These are phyloP conservation scores for Plicaturopsis crispa DNA, from an alignment of 768 basidiomycete genomes.

Conservation along the genomic window DNA sequence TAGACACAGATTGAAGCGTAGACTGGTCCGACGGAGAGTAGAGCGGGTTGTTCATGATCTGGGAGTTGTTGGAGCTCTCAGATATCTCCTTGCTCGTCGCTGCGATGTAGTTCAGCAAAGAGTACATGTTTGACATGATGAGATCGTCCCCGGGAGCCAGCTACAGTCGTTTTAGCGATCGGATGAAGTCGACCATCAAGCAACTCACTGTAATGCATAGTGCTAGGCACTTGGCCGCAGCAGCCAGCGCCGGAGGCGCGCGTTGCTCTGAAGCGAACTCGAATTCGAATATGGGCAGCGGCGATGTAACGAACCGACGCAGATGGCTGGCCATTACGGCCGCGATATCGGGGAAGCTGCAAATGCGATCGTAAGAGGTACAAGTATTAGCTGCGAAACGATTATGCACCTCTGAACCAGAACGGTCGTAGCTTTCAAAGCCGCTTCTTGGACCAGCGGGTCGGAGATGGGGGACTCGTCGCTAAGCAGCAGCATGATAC, in stretches of 20 bases:
- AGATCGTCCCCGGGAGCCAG: slow-evolving; percentile 82
- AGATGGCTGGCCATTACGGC: slow-evolving; percentile 68
- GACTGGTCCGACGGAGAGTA: slow-evolving; percentile 37
- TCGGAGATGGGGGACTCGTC: slow-evolving; percentile 77
- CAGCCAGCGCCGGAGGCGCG: slow-evolving; percentile 69
- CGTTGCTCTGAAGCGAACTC: slow-evolving; percentile 69
- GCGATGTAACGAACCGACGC: slow-evolving; percentile 82
- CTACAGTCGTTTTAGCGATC: slow-evolving; percentile 26
- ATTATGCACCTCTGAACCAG: slow-evolving; percentile 88
- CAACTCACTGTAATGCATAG: slow-evolving; percentile 72
- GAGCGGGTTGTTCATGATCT: slow-evolving; percentile 33
- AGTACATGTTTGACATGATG: slow-evolving; percentile 94
- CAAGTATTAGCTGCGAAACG: slow-evolving; percentile 10
- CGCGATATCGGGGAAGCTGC: slow-evolving; percentile 78
- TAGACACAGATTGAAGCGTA: slow-evolving; percentile 52
- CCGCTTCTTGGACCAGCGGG: slow-evolving; percentile 82
- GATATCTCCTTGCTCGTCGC: slow-evolving; percentile 73
- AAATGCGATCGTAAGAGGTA: not conserved
- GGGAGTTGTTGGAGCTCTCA: slow-evolving; percentile 38
- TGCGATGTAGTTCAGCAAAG: slow-evolving; percentile 86
- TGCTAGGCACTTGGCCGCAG: slow-evolving; percentile 86
- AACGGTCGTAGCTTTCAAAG: slow-evolving; percentile 77
- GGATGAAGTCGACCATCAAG: not conserved
- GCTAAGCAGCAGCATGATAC: slow-evolving; percentile 69
- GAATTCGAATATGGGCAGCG: slow-evolving; percentile 82